Percentiles rank a stretch among this genome's conserved stretches.
These are phyloP conservation scores for Closterium sp. DNA, from an alignment of 139 green algal species.

Conservation along the genomic window DNA sequence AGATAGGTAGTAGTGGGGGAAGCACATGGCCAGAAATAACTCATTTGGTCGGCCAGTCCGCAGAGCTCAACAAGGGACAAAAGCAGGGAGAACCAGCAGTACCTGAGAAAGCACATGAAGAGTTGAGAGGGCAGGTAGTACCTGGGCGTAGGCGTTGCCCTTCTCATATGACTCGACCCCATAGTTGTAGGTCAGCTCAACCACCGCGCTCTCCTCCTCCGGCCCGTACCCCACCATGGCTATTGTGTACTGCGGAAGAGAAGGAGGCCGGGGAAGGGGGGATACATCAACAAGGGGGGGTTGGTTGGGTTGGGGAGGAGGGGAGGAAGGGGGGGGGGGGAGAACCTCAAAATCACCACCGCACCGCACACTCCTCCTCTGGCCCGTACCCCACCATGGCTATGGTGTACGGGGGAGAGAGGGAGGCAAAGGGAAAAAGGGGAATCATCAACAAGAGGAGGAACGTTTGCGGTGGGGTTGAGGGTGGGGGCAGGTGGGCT, in stretches of 20 bases:
- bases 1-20: too few relatives aligned
- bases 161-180: slow-evolving; percentile 65
- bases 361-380: too few relatives aligned
- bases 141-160: slow-evolving; percentile 81
- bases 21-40: too few relatives aligned
- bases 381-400: too few relatives aligned
- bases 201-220: slow-evolving; percentile 62
- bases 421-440: too few relatives aligned
- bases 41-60: too few relatives aligned
- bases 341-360: too few relatives aligned
- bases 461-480: too few relatives aligned
- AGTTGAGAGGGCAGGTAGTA: neutral
- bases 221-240: slow-evolving; percentile 75
- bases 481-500: too few relatives aligned
- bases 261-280: neutral
- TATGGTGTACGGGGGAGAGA: too few relatives aligned
- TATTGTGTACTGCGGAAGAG: slow-evolving; percentile 62
- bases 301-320: slow-evolving; percentile 59
- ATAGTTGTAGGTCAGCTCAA: slow-evolving; percentile 93
- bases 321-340: slow-evolving; percentile 45
- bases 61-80: too few relatives aligned
- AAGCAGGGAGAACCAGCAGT: neutral
- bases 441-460: too few relatives aligned
- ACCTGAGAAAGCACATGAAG: neutral
- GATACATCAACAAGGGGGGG: neutral